Evolutionary conservation across 2,329 filamentous ascomycete species (phyloP).

Genomic region (Curvularia hawaiiensis): DNA sequence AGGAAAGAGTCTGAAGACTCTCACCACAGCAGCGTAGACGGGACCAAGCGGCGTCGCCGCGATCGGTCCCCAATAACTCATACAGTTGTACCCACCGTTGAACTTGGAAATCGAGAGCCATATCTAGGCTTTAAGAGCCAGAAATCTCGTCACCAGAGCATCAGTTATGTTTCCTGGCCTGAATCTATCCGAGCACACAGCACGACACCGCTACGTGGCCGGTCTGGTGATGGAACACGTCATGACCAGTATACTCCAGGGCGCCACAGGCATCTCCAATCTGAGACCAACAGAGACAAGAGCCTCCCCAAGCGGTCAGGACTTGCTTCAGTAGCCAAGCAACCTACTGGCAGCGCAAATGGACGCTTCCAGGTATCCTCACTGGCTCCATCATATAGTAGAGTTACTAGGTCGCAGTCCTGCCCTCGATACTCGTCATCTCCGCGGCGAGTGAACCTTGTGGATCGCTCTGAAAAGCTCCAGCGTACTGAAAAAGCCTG

Average conservation of each 20-base stretch:
- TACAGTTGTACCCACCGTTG: conserved; percentile 34
- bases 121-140: conserved; percentile 48
- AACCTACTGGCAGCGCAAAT: conserved; percentile 11
- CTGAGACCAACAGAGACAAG: conserved; percentile 8
- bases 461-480: conserved; percentile 17
- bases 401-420: conserved; percentile 30
- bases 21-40: conserved; percentile 1
- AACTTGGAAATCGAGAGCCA: conserved; percentile 40
- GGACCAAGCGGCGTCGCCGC: conserved; percentile 13
- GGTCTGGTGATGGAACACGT: not conserved
- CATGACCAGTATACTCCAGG: conserved; percentile 14
- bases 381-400: conserved; percentile 19
- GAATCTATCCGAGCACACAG: conserved; percentile 43
- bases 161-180: conserved; percentile 50
- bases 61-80: conserved; percentile 21
- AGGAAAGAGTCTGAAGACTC: conserved; percentile 31
- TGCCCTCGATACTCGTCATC: conserved; percentile 29
- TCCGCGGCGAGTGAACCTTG: conserved; percentile 20
- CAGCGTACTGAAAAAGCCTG: conserved; percentile 9
- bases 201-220: conserved; percentile 14
- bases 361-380: conserved; percentile 28
- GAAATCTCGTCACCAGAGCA: conserved; percentile 37
- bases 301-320: conserved; percentile 13
- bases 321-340: conserved; percentile 12
- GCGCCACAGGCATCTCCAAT: not conserved